Base-by-base conservation (phyloP, 495 filamentous ascomycete genomes). In the Xylaria nigripes region DNA sequence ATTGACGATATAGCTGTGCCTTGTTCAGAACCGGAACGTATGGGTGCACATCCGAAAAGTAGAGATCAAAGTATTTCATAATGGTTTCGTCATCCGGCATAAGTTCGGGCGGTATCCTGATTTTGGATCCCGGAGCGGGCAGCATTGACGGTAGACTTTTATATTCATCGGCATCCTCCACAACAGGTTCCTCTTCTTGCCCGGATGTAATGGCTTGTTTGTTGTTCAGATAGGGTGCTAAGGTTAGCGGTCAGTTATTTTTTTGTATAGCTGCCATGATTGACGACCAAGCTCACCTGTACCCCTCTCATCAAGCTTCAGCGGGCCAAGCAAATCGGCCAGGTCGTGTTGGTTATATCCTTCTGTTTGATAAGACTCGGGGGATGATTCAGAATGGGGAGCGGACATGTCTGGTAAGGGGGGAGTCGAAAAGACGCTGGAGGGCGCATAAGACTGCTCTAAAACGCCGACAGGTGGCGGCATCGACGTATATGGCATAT, bases 11-110 rank as follows among this genome's bases (percentile, higher is more conserved):
- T 50, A 99, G 83, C 47, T 86, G 81, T 15, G 80, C 68, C 61
- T 89, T 85, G 67, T 95, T 92, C 51, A 97, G 70, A 1, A 99
- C 89, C 0, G 93, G 93, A n/a, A 95, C 84, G 63, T 96, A 99
- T 7, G 94, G 92, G 59, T 99, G 93, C 30, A 96, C 88, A 59
- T 96, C 82, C 48, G 77, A 74, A 62, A 99, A 99, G 61, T 90
- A 99, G 40, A 95, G 86, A 36, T 93, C 84, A 68, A 99, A 95
- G 65, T 91, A 94, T 29, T 87, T 76, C 70, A 89, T 72, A 21
- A 86, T 85, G 49, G 86, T 88, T 45, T 87, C 84, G 27, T 96
- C 90, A 10, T 85, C 78, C 6, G 93, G 93, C 90, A 97, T 96
- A 59, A 97, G 79, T 58, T 93, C 90, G 10, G 88, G 87, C 4